A percentile compares a stretch with the other conserved stretches of the same genome.
phyloP scores from a whole-genome alignment of 495 filamentous ascomycete species.

The Neurospora cerealis region DNA sequence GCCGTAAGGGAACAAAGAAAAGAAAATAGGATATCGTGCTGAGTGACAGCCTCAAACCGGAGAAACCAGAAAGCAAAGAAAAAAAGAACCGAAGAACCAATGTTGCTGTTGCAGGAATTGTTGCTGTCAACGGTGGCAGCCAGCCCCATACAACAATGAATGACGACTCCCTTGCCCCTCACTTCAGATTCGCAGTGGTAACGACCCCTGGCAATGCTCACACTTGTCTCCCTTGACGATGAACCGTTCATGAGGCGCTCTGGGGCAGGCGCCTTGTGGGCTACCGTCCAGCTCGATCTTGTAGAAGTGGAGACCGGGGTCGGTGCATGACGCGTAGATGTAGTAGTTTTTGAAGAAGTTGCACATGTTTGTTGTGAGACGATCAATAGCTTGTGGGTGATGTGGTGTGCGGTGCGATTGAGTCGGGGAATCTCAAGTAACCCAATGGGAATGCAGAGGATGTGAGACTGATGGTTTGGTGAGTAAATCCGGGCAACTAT shows the following conservation, averaged over 20 bases:
- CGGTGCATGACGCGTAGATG: slow-evolving; percentile 60
- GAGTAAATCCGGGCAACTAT: not conserved
- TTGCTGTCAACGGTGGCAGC: not conserved
- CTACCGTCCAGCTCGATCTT: slow-evolving; percentile 54
- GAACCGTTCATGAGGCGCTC: slow-evolving; percentile 64
- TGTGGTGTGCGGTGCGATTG: not conserved
- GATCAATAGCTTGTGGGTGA: not conserved
- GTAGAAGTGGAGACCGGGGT: slow-evolving; percentile 59
- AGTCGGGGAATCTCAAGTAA: not conserved
- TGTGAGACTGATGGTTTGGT: not conserved
- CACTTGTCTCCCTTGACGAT: slow-evolving; percentile 35
- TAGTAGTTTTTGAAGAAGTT: slow-evolving; percentile 69
- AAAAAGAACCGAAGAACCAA: not conserved
- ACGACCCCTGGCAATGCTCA: not conserved
- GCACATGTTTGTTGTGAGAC: slow-evolving; percentile 48
- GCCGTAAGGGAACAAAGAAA: not conserved
- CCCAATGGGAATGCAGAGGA: not conserved
- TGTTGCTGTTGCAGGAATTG: not conserved
- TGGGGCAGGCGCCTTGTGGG: slow-evolving; percentile 48
- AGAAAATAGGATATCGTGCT: not conserved
- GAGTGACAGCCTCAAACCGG: not conserved
- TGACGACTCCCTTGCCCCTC: slow-evolving; percentile 3
- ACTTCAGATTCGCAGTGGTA: not conserved
- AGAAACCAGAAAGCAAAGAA: not conserved
- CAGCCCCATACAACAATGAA: not conserved